Base-by-base conservation (phyloP, 495 filamentous ascomycete species). In the Lophiotrema nucula region DNA sequence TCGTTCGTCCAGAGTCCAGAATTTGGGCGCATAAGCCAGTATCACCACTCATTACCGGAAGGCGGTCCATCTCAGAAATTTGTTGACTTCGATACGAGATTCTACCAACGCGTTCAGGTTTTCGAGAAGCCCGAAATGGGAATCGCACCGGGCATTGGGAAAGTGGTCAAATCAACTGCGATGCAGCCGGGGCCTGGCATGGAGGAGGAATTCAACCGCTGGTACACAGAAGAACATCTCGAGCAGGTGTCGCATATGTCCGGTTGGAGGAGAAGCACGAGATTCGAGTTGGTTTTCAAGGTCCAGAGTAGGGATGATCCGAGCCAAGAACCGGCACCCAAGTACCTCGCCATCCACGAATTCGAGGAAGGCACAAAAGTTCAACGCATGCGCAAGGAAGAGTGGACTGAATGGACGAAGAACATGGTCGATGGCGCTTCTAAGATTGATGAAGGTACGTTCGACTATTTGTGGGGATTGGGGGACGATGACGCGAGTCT, bases 81-180 rank as follows among this genome's bases (percentile, higher is more conserved):
- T 41, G 62, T 47, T 8, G 58, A 68, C 47, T 68, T 68, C 35
- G 65, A 65, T 31, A 65, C 62, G 5, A 50, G 62, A 31, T 65
- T 56, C 43, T 68, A 68, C 26, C 65, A 47, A 21, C 50, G 46
- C 5, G 52, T 54, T 4, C 45, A 64, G 42, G 33, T 53, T 16
- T 57, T 49, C 41, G 52, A 62, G 45, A 56, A 52, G 23, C 12
- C 21, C n/a, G 43, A 35, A 19, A 28, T 18, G 21, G 50, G 47
- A 19, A 53, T 24, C 16, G 49, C 19, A 28, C n/a, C n/a, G n/a
- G 60, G 51, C 27, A 61, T 44, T 27, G 51, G 59, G n/a, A 53
- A 35, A 38, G 46, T 63, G 37, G 42, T 64, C 35, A 63, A 59
- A 15, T 45, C 37, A 0, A 61, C 60, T n/a, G 53, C 42, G 25